Base-by-base conservation (phyloP, 495 filamentous ascomycete genomes). In the Astrocystis sublimbata region DNA sequence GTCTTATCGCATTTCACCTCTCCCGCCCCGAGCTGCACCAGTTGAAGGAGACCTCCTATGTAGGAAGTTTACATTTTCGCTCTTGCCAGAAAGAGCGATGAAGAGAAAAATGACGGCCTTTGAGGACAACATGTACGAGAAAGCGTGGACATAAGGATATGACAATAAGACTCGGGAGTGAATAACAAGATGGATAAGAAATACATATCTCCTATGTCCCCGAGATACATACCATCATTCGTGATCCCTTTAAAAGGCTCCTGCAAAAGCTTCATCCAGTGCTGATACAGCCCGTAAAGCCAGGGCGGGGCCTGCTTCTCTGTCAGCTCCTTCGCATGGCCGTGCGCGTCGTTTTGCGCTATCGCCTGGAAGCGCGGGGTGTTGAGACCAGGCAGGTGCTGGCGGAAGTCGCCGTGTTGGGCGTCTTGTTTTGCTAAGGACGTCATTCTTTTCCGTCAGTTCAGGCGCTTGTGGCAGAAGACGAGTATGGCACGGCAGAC, bases 211-310 rank as follows among this genome's bases (percentile, higher is more conserved):
- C n/a, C n/a, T n/a, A n/a, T n/a, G n/a, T n/a, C n/a, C n/a, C n/a
- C n/a, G 12, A 28, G 46, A 38, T 21, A 61, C 72, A 42, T 74
- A 86, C 88, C 89, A 59, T 91, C 87, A 24, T 76, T 84, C 0
- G 89, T 90, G 21, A 92, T 78, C 4, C 88, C 89, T 74, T 85
- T 86, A 67, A 87, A 91, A 2, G 89, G 89, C 75, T 89, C 86
- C 59, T 86, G 73, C 58, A 85, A 76, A 41, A 90, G 71, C 62
- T 87, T 82, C 64, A 78, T 60, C 88, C 88, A 91, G 69, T 89
- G 83, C 69, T 82, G 76, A 56, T 86, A 89, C 45, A 90, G 73
- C 0, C 76, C 83, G 67, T 88, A 84, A 45, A 91, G 75, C 88
- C 88, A 91, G 4, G 87, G 88, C 21, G 88, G 88, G 19, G 77